These are phyloP conservation scores for Wallacemonas rigidus DNA, from an alignment of 208 protist genomes.

Conservation along the genomic window DNA sequence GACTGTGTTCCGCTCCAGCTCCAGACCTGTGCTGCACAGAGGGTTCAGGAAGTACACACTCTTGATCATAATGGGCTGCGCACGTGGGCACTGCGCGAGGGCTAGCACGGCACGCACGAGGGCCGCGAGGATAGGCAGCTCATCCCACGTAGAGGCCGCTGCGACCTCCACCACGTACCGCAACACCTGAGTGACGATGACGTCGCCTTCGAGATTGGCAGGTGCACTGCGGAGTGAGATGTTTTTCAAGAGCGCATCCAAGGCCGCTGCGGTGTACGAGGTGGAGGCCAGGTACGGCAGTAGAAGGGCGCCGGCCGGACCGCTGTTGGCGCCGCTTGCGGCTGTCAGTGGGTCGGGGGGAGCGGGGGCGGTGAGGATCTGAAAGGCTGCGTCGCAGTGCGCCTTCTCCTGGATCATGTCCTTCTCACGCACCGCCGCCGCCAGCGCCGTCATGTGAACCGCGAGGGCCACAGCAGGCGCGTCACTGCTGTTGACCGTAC, in stretches of 20 bases:
- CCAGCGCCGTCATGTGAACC: slow-evolving; percentile 57
- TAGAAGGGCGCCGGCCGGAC: slow-evolving; percentile 50
- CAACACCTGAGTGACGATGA: slow-evolving; percentile 70
- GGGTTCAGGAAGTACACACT: slow-evolving; percentile 63
- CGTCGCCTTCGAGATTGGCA: slow-evolving; percentile 33
- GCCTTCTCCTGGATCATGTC: slow-evolving; percentile 44
- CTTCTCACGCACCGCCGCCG: slow-evolving; percentile 34
- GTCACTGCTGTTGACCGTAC: neutral
- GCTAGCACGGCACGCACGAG: slow-evolving; percentile 48
- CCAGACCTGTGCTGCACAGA: slow-evolving; percentile 46
- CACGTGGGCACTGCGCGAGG: slow-evolving; percentile 43
- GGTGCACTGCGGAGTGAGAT: slow-evolving; percentile 37
- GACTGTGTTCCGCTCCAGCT: slow-evolving; percentile 71
- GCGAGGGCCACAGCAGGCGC: slow-evolving; percentile 34
- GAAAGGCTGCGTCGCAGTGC: slow-evolving; percentile 44
- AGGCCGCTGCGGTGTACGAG: slow-evolving; percentile 43
- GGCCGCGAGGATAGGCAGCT: slow-evolving; percentile 43
- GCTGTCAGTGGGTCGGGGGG: neutral
- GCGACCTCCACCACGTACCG: slow-evolving; percentile 65
- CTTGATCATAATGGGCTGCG: slow-evolving; percentile 43
- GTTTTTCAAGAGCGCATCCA: slow-evolving; percentile 72
- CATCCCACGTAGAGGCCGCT: slow-evolving; percentile 43
- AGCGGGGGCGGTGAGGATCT: slow-evolving; percentile 32
- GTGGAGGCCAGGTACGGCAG: slow-evolving; percentile 83
- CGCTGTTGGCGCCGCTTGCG: neutral